These are phyloP conservation scores for Rhododendron ovatum DNA, from an alignment of 148 eudicot species.

Conservation along the genomic window DNA sequence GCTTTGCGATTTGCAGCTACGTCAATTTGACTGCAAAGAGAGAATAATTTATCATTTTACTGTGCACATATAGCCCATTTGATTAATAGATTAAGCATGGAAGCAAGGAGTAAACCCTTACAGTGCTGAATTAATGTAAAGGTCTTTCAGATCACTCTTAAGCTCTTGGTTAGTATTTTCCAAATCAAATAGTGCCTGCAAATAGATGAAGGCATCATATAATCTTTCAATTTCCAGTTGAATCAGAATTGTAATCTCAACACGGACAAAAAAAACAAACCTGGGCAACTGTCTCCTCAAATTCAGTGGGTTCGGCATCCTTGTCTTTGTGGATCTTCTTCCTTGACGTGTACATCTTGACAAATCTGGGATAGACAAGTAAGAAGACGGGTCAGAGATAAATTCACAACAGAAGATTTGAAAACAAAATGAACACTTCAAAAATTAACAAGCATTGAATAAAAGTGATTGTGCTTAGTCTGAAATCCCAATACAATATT, in stretches of 20 bases:
- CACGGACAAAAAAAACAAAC: conserved; percentile 16
- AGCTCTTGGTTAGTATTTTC: conserved; percentile 68
- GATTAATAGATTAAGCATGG: not conserved
- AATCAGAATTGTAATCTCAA: not conserved
- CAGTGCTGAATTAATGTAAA: conserved; percentile 71
- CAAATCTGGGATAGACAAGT: not conserved
- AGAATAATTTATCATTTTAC: not conserved
- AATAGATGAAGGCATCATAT: not conserved
- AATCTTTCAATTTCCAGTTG: not conserved
- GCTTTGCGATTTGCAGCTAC: conserved; percentile 74
- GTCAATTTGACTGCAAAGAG: conserved; percentile 60
- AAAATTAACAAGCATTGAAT: not conserved
- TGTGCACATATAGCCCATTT: not conserved
- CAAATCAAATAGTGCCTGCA: conserved; percentile 78
- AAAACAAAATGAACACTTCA: not conserved
- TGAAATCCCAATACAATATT: not conserved
- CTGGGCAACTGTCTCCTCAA: conserved; percentile 80
- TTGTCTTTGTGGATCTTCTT: conserved; percentile 69
- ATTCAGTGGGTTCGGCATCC: conserved; percentile 62
- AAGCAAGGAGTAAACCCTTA: conserved; percentile 22
- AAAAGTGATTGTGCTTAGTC: not conserved
- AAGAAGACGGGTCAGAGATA: not conserved
- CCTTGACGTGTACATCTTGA: conserved; percentile 58
- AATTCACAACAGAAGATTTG: not conserved
- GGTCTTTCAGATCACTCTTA: conserved; percentile 75